phyloP scores from a whole-genome alignment of 2,329 filamentous ascomycete genomes.

The Neonectria faginata region DNA sequence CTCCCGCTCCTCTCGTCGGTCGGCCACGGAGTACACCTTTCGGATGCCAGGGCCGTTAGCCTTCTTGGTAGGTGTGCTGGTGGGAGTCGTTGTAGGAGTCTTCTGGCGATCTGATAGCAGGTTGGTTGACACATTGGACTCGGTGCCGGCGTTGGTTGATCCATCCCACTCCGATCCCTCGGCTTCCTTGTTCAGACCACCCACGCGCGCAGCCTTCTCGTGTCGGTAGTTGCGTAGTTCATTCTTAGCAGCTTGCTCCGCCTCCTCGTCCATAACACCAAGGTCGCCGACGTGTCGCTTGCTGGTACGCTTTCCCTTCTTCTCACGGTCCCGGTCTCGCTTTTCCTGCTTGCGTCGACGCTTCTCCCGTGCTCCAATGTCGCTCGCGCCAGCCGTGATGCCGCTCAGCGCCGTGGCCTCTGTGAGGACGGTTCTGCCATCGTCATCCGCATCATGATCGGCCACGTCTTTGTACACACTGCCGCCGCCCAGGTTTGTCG shows the following conservation, averaged over 20 bases:
- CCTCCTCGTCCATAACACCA: slow-evolving; percentile 71
- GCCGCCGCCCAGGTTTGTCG: slow-evolving; percentile 87
- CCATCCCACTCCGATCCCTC: slow-evolving; percentile 87
- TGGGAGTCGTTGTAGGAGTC: slow-evolving; percentile 67
- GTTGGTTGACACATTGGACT: slow-evolving; percentile 72
- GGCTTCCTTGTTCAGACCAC: slow-evolving; percentile 85
- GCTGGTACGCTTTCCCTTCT: slow-evolving; percentile 58
- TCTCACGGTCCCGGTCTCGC: slow-evolving; percentile 55
- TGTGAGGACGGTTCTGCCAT: slow-evolving; percentile 59
- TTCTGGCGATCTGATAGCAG: slow-evolving; percentile 69
- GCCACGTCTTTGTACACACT: slow-evolving; percentile 83
- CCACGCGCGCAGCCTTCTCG: slow-evolving; percentile 87
- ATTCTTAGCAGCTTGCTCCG: slow-evolving; percentile 71
- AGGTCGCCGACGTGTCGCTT: slow-evolving; percentile 65
- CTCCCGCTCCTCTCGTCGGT: slow-evolving; percentile 65
- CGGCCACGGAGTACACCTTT: slow-evolving; percentile 71
- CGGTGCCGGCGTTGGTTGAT: slow-evolving; percentile 71
- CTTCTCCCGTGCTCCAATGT: slow-evolving; percentile 67
- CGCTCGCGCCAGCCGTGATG: slow-evolving; percentile 68
- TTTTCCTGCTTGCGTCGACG: slow-evolving; percentile 65
- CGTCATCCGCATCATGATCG: slow-evolving; percentile 65
- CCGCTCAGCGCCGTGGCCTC: slow-evolving; percentile 62
- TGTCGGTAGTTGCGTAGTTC: slow-evolving; percentile 86
- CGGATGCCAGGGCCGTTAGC: slow-evolving; percentile 60
- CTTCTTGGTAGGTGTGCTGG: slow-evolving; percentile 51